Percentiles rank a stretch among this genome's conserved stretches.
phyloP scores from a whole-genome alignment of 2,329 filamentous ascomycete species.

The Ascomycota sp. region DNA sequence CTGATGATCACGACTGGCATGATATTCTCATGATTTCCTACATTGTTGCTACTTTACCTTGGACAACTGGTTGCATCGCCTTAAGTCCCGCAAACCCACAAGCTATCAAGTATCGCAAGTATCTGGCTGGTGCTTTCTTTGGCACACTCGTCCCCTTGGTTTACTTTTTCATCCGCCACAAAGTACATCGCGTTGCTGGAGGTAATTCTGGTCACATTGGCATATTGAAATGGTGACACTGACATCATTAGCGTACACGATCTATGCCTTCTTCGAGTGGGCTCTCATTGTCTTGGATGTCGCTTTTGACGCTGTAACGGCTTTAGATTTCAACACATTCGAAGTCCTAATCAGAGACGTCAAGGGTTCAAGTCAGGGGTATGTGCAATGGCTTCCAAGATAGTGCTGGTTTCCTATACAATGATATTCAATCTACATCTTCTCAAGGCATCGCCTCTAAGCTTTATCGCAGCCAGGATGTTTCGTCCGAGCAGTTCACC shows the following conservation, averaged over 20 bases:
- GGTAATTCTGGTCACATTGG: constrained; percentile 35
- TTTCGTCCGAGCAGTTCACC: constrained; percentile 24
- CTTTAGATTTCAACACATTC: constrained; percentile 74
- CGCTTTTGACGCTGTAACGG: constrained; percentile 86
- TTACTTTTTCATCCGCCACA: constrained; percentile 98
- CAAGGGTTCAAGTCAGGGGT: constrained; percentile 88
- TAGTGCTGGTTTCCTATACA: constrained; percentile 30
- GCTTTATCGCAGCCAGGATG: constrained; percentile 22
- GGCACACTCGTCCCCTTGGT: constrained; percentile 74
- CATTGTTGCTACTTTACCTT: constrained; percentile 79
- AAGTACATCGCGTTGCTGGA: constrained; percentile 82
- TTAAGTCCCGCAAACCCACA: constrained; percentile 68
- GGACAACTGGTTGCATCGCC: constrained; percentile 79
- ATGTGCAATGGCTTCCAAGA: constrained; percentile 88
- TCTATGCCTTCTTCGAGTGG: constrained; percentile 97
- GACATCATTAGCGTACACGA: constrained; percentile 60
- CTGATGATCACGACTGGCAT: constrained; percentile 95
- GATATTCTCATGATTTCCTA: constrained; percentile 99
- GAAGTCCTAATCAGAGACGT: constrained; percentile 78
- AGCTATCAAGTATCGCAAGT: constrained; percentile 77
- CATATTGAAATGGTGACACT: constrained; percentile 2
- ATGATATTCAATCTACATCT: constrained; percentile 12
- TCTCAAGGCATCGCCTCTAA: constrained; percentile 21
- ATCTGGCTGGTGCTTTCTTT: constrained; percentile 68
- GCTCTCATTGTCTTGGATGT: constrained; percentile 85